Evolutionary conservation across 352 stramenopile species (phyloP).

Genomic region (Phytophthora megakarya): DNA sequence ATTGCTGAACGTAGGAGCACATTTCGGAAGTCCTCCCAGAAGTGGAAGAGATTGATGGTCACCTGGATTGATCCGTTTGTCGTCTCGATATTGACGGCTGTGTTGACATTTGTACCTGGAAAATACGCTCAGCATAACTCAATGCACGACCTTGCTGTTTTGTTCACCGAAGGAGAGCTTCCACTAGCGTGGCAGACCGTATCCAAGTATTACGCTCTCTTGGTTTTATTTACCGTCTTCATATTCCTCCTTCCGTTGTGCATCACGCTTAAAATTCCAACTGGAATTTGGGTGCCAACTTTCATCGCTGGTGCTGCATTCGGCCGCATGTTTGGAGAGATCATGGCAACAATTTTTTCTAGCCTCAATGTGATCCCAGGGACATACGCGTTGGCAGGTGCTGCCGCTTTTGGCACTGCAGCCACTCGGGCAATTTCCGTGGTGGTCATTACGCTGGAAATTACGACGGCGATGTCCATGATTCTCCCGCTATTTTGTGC

Average conservation of each 20-base stretch:
- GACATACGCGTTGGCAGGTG: conserved; percentile 80
- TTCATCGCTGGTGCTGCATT: conserved; percentile 87
- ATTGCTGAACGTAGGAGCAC: conserved; percentile 48
- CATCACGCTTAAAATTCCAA: conserved; percentile 82
- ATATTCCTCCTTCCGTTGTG: conserved; percentile 75
- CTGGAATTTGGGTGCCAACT: conserved; percentile 83
- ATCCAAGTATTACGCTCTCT: conserved; percentile 76
- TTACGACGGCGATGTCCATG: conserved; percentile 81
- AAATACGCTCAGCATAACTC: conserved; percentile 60
- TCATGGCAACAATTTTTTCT: conserved; percentile 41
- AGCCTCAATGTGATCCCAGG: conserved; percentile 45
- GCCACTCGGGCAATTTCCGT: conserved; percentile 82
- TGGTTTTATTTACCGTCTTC: conserved; percentile 53
- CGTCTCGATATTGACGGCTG: conserved; percentile 63
- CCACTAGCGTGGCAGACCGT: conserved; percentile 49
- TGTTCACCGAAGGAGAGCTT: conserved; percentile 64
- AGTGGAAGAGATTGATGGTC: conserved; percentile 58
- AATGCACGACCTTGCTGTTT: conserved; percentile 61
- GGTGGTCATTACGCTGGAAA: conserved; percentile 87
- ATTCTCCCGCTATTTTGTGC: conserved; percentile 85
- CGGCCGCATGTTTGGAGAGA: conserved; percentile 80
- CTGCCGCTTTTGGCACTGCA: conserved; percentile 68
- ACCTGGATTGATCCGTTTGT: conserved; percentile 72
- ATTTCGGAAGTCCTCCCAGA: conserved; percentile 45
- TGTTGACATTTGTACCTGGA: conserved; percentile 76